Evolutionary conservation across 345 rosid genomes (phyloP).

Genomic region (Bruguiera gymnorhiza): DNA sequence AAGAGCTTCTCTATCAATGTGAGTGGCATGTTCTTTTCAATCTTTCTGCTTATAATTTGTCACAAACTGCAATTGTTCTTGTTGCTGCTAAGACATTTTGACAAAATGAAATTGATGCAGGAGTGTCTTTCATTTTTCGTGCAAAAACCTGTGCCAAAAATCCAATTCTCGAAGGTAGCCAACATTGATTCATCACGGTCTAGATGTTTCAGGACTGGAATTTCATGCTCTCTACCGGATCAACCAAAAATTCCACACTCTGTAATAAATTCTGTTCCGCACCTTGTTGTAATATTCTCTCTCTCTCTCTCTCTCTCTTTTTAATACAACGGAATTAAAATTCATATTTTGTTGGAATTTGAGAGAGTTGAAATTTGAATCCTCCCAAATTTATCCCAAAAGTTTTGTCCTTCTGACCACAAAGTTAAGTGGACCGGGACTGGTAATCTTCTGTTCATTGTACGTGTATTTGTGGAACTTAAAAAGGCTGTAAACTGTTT

Average conservation of each 20-base stretch:
- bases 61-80: background rate
- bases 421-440: no score
- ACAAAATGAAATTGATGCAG: constrained; percentile 24
- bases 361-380: no score
- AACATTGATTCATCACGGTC: constrained; percentile 22
- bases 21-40: background rate
- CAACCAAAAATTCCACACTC: background rate
- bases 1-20: constrained; percentile 29
- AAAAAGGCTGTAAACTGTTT: background rate
- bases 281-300: no score
- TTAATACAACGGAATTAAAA: no score
- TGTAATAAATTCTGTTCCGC: constrained; percentile 25
- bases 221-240: constrained; percentile 35
- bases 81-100: background rate
- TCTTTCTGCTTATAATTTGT: background rate
- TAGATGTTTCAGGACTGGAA: constrained; percentile 28
- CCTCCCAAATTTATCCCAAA: no score
- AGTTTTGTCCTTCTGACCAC: no score
- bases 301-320: no score
- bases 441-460: background rate
- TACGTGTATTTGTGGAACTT: background rate
- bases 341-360: no score
- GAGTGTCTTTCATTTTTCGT: constrained; percentile 23
- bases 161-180: constrained; percentile 28
- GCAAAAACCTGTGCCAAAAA: constrained; percentile 29